phyloP scores from a whole-genome alignment of 2,329 filamentous ascomycete species.

The Graphiopsis chlorocephala region DNA sequence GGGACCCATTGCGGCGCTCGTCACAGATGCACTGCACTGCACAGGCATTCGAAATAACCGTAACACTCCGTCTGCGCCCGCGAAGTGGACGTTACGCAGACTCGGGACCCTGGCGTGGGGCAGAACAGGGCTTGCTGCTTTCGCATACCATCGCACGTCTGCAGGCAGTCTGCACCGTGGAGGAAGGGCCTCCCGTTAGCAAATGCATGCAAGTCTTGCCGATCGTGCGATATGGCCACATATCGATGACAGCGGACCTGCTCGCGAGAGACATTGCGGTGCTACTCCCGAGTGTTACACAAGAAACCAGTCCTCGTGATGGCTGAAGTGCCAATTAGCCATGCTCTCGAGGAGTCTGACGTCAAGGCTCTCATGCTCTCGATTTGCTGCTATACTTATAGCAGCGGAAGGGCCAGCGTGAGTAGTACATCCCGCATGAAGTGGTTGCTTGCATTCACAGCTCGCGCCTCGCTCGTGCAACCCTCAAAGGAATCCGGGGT shows the following conservation, averaged over 20 bases:
- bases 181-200: neutral
- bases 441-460: slow-evolving; percentile 12
- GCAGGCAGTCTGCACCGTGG: neutral
- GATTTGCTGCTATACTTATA: neutral
- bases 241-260: neutral
- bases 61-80: slow-evolving; percentile 14
- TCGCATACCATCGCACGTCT: slow-evolving; percentile 7
- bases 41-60: slow-evolving; percentile 1
- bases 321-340: neutral
- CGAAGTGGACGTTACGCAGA: neutral
- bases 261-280: neutral
- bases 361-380: neutral
- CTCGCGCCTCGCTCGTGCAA: slow-evolving; percentile 4
- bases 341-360: neutral
- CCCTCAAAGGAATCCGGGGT: slow-evolving; percentile 2
- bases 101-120: neutral
- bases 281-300: neutral
- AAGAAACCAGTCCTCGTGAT: neutral
- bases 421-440: neutral
- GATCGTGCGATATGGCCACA: slow-evolving; percentile 11
- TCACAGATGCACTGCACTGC: slow-evolving; percentile 10
- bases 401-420: neutral
- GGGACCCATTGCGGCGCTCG: slow-evolving; percentile 13
- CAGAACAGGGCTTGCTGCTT: slow-evolving; percentile 5
- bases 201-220: slow-evolving; percentile 4